Conservation (phyloP, 805 yeast species). For the Candida silvatica region DNA sequence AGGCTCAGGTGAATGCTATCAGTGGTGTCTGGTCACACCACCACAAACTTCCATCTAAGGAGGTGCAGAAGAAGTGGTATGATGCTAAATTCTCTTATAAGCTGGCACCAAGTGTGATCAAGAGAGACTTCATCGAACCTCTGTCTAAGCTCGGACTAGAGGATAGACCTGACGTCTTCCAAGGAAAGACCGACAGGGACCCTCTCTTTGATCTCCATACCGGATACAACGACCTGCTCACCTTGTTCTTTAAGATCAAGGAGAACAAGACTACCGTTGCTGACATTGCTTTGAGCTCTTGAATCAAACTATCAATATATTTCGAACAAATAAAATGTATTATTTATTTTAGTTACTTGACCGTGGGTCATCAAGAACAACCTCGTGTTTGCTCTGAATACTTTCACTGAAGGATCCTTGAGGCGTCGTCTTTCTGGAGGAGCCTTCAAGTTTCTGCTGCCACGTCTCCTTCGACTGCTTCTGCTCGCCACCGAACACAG, state of each 20-base stretch:
- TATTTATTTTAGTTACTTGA: too few species aligned
- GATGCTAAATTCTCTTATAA: constrained; percentile 8
- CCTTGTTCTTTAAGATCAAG: not conserved
- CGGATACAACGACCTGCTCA: not conserved
- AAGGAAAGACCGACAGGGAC: not conserved
- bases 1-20: constrained; percentile 43
- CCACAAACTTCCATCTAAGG: constrained; percentile 28
- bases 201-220: not conserved
- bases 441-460: too few species aligned
- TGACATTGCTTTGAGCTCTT: too few species aligned
- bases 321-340: too few species aligned
- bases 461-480: too few species aligned
- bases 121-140: constrained; percentile 11
- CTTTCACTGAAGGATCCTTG: too few species aligned
- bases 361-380: too few species aligned
- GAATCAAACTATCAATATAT: too few species aligned
- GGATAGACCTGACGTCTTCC: constrained; percentile 10
- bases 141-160: constrained; percentile 8
- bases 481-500: not conserved
- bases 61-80: constrained; percentile 29
- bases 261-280: not conserved
- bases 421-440: too few species aligned
- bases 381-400: too few species aligned
- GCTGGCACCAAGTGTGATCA: constrained; percentile 8
- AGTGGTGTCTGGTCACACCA: constrained; percentile 48